Evolutionary conservation across 352 stramenopile species (phyloP).

Genomic region (Blastocystis sp.): DNA sequence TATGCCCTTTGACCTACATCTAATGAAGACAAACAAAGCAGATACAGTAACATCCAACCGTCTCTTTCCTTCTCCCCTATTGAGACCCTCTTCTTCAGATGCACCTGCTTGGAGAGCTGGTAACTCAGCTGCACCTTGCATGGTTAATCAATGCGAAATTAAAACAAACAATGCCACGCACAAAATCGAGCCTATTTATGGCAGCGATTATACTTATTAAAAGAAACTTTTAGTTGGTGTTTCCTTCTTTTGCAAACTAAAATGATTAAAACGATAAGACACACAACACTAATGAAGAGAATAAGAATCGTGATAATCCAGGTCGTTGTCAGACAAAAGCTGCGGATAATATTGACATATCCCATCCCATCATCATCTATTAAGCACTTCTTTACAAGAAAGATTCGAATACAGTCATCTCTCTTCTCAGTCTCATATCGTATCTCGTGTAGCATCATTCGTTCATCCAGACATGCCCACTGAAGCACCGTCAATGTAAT

Average conservation of each 20-base stretch:
- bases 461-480: not conserved
- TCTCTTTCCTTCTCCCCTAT: not conserved
- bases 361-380: not conserved
- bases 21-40: not conserved
- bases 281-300: too few relatives aligned
- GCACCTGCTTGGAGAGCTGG: not conserved
- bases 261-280: too few relatives aligned
- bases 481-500: not conserved
- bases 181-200: not conserved
- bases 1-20: not conserved
- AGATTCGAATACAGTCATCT: not conserved
- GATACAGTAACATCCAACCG: not conserved
- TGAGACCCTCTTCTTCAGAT: not conserved
- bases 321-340: too few relatives aligned
- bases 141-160: not conserved
- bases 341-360: not conserved
- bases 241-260: too few relatives aligned
- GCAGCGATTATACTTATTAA: too few relatives aligned
- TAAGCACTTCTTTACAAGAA: not conserved
- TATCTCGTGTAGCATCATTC: not conserved
- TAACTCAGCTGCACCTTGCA: not conserved
- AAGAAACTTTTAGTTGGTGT: too few relatives aligned
- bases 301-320: too few relatives aligned
- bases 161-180: not conserved
- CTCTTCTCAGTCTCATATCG: not conserved